Evolutionary conservation across 2,329 filamentous ascomycete species (phyloP), one percentile per base, ranked within the genome.

Genomic region (Cercospora zeae-maydis): DNA sequence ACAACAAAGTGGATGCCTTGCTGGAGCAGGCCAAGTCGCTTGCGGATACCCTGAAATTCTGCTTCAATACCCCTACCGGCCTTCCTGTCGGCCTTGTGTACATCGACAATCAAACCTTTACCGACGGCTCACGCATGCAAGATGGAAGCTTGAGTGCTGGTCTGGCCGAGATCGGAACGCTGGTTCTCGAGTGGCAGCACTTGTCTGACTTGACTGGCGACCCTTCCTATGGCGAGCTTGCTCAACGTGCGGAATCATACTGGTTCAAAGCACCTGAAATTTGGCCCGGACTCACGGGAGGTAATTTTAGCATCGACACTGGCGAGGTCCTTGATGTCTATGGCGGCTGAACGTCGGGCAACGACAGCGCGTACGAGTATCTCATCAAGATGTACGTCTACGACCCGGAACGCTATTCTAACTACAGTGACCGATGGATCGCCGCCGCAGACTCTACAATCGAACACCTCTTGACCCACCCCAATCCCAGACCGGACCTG

Each of bases 371-470:
- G 78, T 96, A 96, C 78, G 91, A 96, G 77, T 96, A 96, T 71
- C 83, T 96, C 33, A 88, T 96, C 75, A 96, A 96, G 80, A 93
- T 95, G 90, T 96, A 88, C 71, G 76, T 93, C 59, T 96, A 96
- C 74, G 88, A 93, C 72, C 81, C 85, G 0, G 69, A 75, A 5
- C 82, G 85, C 2, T 96, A 90, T 70, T 76, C 71, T 1, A 65
- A 75, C 2, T 92, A 93, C 78, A 86, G 82, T 16, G 37, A 64
- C 9, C 69, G 75, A 31, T 96, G 91, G 91, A 78, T 91, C 45
- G 73, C 81, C 0, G 91, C 91, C 1, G 89, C 87, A 58, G 87
- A 96, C 69, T 92, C 88, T 6, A 87, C 87, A 5, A 93, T 95
- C 53, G 75, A 83, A 63, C 81, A 92, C 70, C 82, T 96, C 7